Evolutionary conservation across 1,284 basidiomycete species (phyloP).

Genomic region (Fomitopsis schrenkii): DNA sequence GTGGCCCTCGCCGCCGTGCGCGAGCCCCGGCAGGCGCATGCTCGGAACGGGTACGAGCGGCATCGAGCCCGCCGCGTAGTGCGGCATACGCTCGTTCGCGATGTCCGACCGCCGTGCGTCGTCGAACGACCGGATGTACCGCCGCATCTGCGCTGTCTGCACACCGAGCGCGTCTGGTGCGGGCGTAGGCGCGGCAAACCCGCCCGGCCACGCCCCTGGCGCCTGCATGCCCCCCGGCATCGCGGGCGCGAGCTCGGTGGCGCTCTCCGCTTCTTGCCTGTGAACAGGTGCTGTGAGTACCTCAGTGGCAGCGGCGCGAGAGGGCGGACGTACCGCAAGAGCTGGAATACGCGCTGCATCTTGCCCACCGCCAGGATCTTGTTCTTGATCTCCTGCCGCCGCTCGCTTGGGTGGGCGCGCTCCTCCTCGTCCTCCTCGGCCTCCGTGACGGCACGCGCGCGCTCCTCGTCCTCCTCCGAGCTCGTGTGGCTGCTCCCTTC

Average conservation of each 20-base stretch:
- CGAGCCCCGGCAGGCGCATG: constrained; percentile 48
- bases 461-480: constrained; percentile 41
- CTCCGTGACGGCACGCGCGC: constrained; percentile 17
- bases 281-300: not conserved
- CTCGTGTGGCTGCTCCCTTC: constrained; percentile 40
- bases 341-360: constrained; percentile 89
- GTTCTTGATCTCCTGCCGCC: constrained; percentile 86
- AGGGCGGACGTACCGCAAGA: constrained; percentile 62
- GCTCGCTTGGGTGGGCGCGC: constrained; percentile 37
- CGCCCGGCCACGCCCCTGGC: constrained; percentile 39
- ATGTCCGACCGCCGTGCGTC: constrained; percentile 95
- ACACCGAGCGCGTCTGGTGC: constrained; percentile 55
- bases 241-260: constrained; percentile 67
- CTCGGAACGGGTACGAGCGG: constrained; percentile 57
- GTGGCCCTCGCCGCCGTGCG: constrained; percentile 23
- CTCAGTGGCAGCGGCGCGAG: not conserved
- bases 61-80: constrained; percentile 37
- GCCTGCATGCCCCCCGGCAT: constrained; percentile 16
- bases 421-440: constrained; percentile 12
- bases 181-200: constrained; percentile 34
- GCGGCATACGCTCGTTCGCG: constrained; percentile 89
- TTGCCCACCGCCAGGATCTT: constrained; percentile 93
- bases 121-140: constrained; percentile 84
- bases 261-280: constrained; percentile 93
- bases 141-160: constrained; percentile 62